Evolutionary conservation across 441 rosid species (phyloP), one percentile per base, ranked within the genome.

Genomic region (Isatis lusitanica): DNA sequence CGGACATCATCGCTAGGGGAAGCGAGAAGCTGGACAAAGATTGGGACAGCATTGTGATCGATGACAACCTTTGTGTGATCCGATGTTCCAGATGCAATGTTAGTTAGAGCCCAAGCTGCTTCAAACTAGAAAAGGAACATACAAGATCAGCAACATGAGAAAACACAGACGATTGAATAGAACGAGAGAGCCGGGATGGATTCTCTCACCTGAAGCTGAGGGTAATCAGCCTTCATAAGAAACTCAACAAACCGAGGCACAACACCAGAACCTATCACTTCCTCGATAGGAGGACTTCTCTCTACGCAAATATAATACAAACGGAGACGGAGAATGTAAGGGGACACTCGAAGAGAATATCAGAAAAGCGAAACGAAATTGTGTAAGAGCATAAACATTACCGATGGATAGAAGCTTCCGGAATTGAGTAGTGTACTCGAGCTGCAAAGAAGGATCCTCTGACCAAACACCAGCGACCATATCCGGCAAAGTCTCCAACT

Each of bases 1-100:
- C 94, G 92, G 62, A 93, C 96, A 85, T 88, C 96, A 77, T 90
- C 97, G 42, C 92, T 90, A 24, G 88, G 92, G 53, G 98, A 93
- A 76, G 65, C 85, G 62, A 93, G 96, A 71, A 93, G 96, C 79
- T 80, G 85, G 15, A 88, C 91, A 78, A 93, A 91, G 57, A 91
- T 83, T 18, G 98, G 96, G 39, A 91, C 92, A 71, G 91, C 98
- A 9, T 84, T 83, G 62, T 90, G 91, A 74, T 91, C 96, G 70
- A 91, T 86, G 1, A 91, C 94, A 74, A 90, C 94, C 83, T 78
- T 87, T 0, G 93, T 87, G 78, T 90, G 85, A 78, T 91, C 96
- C 39, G 98, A 93, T 40, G 96, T 91, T 53, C 97, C 96, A 40
- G 90, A 88, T 63, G 98, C 94, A 80, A 93, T 88, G 67, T 88